These are phyloP conservation scores for Ceriops tagal DNA, from an alignment of 345 rosid species.

Conservation along the genomic window DNA sequence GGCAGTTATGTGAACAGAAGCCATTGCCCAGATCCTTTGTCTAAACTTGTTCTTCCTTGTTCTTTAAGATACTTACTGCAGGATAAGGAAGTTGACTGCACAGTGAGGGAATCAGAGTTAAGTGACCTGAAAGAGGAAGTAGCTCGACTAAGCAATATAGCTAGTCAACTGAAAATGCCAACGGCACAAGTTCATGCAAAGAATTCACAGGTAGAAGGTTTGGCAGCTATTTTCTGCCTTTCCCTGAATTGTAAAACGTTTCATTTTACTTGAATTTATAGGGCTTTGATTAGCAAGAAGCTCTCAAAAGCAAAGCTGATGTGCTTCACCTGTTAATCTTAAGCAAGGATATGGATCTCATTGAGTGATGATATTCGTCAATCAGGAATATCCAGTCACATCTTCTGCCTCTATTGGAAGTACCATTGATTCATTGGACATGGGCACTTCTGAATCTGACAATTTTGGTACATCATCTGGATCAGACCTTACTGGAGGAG, in stretches of 20 bases:
- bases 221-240: conserved; percentile 4
- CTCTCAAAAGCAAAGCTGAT: not conserved
- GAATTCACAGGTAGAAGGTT: conserved; percentile 17
- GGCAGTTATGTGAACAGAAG: not conserved
- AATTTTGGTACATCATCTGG: conserved; percentile 1
- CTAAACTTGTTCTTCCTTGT: not conserved
- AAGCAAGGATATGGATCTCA: conserved; percentile 6
- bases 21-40: not conserved
- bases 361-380: conserved; percentile 15
- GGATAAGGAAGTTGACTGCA: conserved; percentile 26
- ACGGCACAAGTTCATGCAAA: conserved; percentile 13
- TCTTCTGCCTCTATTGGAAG: conserved; percentile 42
- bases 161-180: conserved; percentile 13
- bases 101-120: conserved; percentile 21
- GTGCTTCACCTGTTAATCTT: not conserved
- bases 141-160: conserved; percentile 15
- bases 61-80: conserved; percentile 16
- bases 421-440: conserved; percentile 20
- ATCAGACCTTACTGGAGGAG: conserved; percentile 13
- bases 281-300: not conserved
- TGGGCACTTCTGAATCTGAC: not conserved
- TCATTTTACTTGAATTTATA: too few relatives aligned
- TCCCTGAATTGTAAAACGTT: not conserved
- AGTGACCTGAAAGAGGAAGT: conserved; percentile 29
- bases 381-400: conserved; percentile 41